Conservation (phyloP, 2,329 filamentous ascomycete species). For the Claviceps africana region DNA sequence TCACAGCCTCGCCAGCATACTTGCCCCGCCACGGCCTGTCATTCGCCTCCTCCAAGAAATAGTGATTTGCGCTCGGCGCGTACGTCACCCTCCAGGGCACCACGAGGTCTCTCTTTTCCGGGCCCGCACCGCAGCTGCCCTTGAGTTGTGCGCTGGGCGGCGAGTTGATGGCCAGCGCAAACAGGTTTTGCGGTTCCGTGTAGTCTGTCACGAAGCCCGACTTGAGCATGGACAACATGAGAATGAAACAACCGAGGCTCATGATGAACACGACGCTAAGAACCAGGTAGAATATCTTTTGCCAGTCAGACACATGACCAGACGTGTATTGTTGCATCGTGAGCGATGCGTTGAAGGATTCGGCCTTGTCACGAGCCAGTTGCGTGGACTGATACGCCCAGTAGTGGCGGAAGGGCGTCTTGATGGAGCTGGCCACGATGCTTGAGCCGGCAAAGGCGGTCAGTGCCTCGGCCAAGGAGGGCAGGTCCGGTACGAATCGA, state of each 20-base stretch:
- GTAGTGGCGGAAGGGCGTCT: conserved; percentile 45
- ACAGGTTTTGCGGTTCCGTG: conserved; percentile 63
- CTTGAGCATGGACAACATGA: conserved; percentile 30
- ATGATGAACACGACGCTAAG: conserved; percentile 51
- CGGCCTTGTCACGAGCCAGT: conserved; percentile 24
- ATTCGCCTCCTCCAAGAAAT: conserved; percentile 27
- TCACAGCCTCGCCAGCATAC: conserved; percentile 13
- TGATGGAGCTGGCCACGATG: conserved; percentile 43
- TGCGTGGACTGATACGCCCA: conserved; percentile 27
- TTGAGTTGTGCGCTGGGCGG: conserved; percentile 23
- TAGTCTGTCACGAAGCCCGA: conserved; percentile 60
- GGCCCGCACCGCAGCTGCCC: conserved; percentile 25
- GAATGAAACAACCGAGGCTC: conserved; percentile 51
- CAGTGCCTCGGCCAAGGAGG: conserved; percentile 59
- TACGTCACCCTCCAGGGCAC: conserved; percentile 30
- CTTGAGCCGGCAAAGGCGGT: conserved; percentile 57
- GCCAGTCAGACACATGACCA: conserved; percentile 45
- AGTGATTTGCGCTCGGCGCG: conserved; percentile 24
- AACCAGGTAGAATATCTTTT: conserved; percentile 52
- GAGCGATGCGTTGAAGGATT: conserved; percentile 52
- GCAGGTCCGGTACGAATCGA: conserved; percentile 35
- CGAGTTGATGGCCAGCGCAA: conserved; percentile 54
- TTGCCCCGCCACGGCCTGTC: conserved; percentile 14
- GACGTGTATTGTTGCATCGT: conserved; percentile 57
- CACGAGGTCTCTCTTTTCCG: conserved; percentile 20